These are phyloP conservation scores for Alternaria rosae DNA, from an alignment of 2,329 filamentous ascomycete species.

Conservation along the genomic window DNA sequence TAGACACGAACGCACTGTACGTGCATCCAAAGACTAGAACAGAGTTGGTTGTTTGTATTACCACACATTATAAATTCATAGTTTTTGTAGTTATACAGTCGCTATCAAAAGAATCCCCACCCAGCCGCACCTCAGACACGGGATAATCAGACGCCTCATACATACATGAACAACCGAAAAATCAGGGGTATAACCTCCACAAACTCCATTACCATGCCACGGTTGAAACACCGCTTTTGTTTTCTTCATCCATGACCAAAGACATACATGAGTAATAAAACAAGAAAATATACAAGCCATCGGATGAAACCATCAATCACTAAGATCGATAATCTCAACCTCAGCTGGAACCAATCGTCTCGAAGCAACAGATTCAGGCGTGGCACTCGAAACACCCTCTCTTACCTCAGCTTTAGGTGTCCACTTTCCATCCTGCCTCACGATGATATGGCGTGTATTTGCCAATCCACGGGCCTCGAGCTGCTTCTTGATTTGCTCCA, in stretches of 20 bases:
- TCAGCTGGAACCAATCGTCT: not conserved
- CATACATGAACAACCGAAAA: not conserved
- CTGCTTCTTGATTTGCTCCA: slow-evolving; percentile 66
- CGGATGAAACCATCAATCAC: slow-evolving; percentile 7
- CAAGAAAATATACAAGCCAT: not conserved
- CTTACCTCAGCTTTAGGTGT: slow-evolving; percentile 52
- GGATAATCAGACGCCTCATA: not conserved
- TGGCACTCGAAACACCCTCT: slow-evolving; percentile 10
- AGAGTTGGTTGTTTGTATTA: not conserved
- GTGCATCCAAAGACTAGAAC: no score
- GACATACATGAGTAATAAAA: not conserved
- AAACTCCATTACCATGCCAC: not conserved
- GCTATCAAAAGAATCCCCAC: not conserved
- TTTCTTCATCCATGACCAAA: not conserved
- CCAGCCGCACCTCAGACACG: not conserved
- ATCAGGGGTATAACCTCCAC: slow-evolving; percentile 5
- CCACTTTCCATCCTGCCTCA: slow-evolving; percentile 73
- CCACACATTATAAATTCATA: not conserved
- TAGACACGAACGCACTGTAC: not conserved
- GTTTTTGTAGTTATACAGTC: not conserved
- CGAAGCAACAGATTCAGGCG: not conserved
- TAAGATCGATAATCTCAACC: slow-evolving; percentile 18
- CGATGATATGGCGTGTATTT: slow-evolving; percentile 66
- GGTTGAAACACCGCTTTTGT: not conserved
- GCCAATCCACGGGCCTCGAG: slow-evolving; percentile 61